These are phyloP conservation scores for Lippia alba DNA, from an alignment of 305 asterid genomes.

Conservation along the genomic window DNA sequence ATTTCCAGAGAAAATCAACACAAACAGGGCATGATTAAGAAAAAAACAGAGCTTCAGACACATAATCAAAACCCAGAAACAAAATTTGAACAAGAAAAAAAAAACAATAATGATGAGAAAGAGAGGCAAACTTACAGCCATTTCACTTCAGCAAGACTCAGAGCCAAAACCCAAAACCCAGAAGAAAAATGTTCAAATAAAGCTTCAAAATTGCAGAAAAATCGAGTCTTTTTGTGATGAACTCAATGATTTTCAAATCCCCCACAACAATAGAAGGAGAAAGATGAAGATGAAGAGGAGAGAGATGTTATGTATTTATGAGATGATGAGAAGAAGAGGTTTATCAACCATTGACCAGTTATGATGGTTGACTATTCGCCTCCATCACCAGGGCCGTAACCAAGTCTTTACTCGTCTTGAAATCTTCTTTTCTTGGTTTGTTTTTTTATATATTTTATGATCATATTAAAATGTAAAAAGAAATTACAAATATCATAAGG, in stretches of 20 bases:
- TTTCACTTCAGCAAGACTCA: slow-evolving; percentile 34
- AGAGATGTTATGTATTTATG: background rate
- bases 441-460: no score
- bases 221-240: background rate
- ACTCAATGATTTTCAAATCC: background rate
- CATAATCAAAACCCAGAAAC: no score
- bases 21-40: background rate
- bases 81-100: no score
- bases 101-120: background rate
- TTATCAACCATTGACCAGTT: slow-evolving; percentile 42
- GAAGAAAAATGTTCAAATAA: background rate
- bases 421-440: slow-evolving; percentile 16
- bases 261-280: slow-evolving; percentile 12
- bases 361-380: slow-evolving; percentile 42
- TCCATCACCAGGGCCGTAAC: slow-evolving; percentile 5
- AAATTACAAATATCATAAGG: no score
- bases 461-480: no score
- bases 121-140: slow-evolving; percentile 53
- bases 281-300: slow-evolving; percentile 7
- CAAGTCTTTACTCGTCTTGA: slow-evolving; percentile 49
- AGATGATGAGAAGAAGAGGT: slow-evolving; percentile 4
- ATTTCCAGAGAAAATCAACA: background rate
- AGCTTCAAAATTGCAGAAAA: slow-evolving; percentile 12
- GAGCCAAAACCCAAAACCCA: slow-evolving; percentile 34
- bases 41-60: background rate